Evolutionary conservation across 345 rosid genomes (phyloP), one percentile per base, ranked within the genome.

Genomic region (Ailanthus altissimus): DNA sequence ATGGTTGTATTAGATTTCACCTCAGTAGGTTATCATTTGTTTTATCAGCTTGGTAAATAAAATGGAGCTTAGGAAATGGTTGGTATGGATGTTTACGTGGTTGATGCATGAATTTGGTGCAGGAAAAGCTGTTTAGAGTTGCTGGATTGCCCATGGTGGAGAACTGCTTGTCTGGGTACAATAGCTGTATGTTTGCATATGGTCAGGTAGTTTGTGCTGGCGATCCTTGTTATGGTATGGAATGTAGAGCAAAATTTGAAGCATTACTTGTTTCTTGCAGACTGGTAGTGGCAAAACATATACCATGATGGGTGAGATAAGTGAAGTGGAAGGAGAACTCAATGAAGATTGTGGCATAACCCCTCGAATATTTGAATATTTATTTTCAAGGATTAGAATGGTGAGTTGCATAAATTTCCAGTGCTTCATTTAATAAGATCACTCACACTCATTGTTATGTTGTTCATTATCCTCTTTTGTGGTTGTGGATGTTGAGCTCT

Each of bases 201-300:
- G 99, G 99, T 40, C 99, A 95, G 97, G 98, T 93, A 82, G 74
- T 78, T 81, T 63, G 72, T 75, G 18, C 40, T 10, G 45, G 36
- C 59, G 51, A 2, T 57, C 18, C 38, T 20, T 13, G 38, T 69
- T 12, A n/a, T 47, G 38, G 42, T 32, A 5, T 12, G 49, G 46
- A 51, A 4, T 49, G 20, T 15, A 42, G 50, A 32, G 40, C 16
- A 20, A 58, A 50, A 16, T 8, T 46, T 79, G 66, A 70, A 58
- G 69, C 21, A 67, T 59, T 13, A 4, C 18, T 28, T 74, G 69
- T 38, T 78, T 81, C 76, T 16, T 90, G 77, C 91, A 95, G 99
- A 95, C 99, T 51, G 99, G 98, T 67, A 95, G 98, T 84, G 99
- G 99, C 71, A 95, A 95, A 88, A 95, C 99, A 6, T 86, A 95